phyloP scores from a whole-genome alignment of 2,329 filamentous ascomycete genomes.

The Leptographium procerum region DNA sequence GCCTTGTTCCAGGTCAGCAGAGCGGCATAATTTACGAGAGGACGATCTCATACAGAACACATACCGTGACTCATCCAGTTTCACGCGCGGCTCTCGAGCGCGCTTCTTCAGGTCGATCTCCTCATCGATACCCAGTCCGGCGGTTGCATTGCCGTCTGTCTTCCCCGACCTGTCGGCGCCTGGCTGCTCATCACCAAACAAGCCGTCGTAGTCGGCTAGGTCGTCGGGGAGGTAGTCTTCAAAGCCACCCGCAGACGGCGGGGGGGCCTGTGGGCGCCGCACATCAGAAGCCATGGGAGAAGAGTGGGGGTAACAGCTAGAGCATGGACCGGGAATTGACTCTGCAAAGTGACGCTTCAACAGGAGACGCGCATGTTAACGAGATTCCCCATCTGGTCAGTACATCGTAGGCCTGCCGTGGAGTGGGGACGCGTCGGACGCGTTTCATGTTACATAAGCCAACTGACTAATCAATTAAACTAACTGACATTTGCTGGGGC shows the following conservation, averaged over 20 bases:
- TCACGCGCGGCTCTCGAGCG: constrained; percentile 59
- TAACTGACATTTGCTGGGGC: constrained; percentile 9
- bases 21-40: not conserved
- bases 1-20: constrained; percentile 29
- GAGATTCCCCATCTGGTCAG: no score
- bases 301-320: not conserved
- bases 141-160: constrained; percentile 37
- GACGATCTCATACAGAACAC: not conserved
- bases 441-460: not conserved
- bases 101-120: constrained; percentile 75
- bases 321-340: not conserved
- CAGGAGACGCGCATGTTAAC: no score
- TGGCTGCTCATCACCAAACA: constrained; percentile 22
- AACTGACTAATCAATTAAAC: constrained; percentile 8
- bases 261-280: not conserved
- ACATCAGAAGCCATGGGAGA: constrained; percentile 3
- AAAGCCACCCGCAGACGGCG: constrained; percentile 40
- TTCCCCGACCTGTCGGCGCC: constrained; percentile 28
- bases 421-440: not conserved
- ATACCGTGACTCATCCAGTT: constrained; percentile 72
- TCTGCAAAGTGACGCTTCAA: not conserved
- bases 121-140: constrained; percentile 68
- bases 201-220: constrained; percentile 29
- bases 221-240: constrained; percentile 62
- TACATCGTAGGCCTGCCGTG: no score